Conservation (phyloP, 768 basidiomycete genomes). For the Suillus ampliporus region DNA sequence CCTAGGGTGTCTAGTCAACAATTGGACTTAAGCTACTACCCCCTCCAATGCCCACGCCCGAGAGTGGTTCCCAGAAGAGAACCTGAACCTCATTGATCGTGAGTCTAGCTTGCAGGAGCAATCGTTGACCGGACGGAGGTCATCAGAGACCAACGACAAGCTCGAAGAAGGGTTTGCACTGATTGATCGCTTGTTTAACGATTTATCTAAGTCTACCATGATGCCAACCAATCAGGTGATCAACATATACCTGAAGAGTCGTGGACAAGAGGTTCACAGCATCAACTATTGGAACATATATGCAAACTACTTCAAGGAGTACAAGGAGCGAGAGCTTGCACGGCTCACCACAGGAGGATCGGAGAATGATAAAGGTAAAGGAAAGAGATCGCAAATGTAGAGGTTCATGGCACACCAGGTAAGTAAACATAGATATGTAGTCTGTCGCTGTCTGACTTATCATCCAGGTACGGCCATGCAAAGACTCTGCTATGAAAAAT, state of each 20-base stretch:
- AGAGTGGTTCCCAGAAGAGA: background rate
- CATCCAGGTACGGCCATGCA: background rate
- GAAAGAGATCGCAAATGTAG: background rate
- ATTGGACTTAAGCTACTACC: background rate
- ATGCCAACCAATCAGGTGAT: background rate
- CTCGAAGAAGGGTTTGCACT: background rate
- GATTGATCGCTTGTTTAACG: background rate
- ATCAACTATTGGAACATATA: constrained; percentile 13
- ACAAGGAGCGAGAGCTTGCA: constrained; percentile 13
- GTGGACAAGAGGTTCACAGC: background rate
- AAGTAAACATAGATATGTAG: background rate
- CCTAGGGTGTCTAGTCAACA: background rate
- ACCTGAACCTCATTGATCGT: background rate
- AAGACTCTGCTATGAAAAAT: background rate
- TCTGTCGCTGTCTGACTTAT: background rate
- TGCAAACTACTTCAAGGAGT: constrained; percentile 6
- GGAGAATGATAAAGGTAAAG: background rate
- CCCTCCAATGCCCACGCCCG: background rate
- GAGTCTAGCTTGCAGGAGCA: background rate
- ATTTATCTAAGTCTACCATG: background rate
- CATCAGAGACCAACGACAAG: background rate
- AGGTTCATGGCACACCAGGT: background rate
- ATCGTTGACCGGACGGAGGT: background rate
- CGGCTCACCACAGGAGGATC: no score
- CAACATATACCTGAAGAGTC: constrained; percentile 10